A percentile compares a stretch with the other conserved stretches of the same genome.
Evolutionary conservation across 2,329 filamentous ascomycete genomes (phyloP).

Genomic region (Penicillium sp.): DNA sequence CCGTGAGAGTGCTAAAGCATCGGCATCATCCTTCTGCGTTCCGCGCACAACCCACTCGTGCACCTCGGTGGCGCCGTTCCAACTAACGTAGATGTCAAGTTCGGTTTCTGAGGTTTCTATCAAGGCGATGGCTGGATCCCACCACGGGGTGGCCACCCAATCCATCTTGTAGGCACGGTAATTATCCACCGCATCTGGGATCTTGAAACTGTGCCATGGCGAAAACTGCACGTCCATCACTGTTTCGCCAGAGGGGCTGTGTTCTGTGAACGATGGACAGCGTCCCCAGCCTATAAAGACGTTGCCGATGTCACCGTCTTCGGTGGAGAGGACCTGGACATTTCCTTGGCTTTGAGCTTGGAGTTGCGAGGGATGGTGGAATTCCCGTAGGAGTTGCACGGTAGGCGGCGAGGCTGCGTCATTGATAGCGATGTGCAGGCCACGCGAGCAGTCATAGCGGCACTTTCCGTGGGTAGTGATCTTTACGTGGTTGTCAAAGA

Average conservation of each 20-base stretch:
- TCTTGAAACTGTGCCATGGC: background rate
- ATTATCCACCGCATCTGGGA: background rate
- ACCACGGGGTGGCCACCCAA: background rate
- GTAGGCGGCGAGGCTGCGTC: background rate
- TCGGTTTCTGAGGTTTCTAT: background rate
- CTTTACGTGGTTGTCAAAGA: constrained; percentile 8
- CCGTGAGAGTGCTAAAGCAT: too few species aligned
- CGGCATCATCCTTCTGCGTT: background rate
- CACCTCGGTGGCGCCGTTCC: background rate
- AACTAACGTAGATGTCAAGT: background rate
- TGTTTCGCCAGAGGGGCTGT: background rate
- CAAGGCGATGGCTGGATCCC: background rate
- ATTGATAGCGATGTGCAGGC: background rate
- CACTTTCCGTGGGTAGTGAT: background rate
- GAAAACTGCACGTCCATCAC: background rate
- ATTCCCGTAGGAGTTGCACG: background rate
- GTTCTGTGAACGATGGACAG: background rate
- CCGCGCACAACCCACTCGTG: background rate
- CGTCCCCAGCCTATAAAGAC: background rate
- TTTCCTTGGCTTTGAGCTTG: background rate
- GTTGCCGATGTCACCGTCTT: background rate
- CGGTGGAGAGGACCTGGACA: background rate
- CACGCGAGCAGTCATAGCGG: background rate
- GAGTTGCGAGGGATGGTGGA: background rate
- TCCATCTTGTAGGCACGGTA: background rate